Evolutionary conservation across 2,329 filamentous ascomycete species (phyloP), one percentile per base, ranked within the genome.

Genomic region (Peltaster fructicola): DNA sequence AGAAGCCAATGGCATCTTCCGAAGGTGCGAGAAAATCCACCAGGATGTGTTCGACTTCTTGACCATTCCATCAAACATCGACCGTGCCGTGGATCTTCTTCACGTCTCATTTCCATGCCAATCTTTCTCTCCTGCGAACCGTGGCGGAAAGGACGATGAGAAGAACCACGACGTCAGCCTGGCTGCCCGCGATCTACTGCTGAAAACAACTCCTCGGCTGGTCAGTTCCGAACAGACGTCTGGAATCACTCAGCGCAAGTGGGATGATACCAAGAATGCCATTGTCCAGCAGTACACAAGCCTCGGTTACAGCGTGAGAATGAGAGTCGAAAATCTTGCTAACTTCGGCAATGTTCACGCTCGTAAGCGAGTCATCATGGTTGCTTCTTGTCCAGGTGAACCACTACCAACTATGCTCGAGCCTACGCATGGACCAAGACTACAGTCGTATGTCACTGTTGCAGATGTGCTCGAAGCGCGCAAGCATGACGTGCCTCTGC

Each of bases 51-150:
- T 58, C 16, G 46, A 62, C 2, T 70, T 74, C 24, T 52, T 69
- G 14, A 40, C 22, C 2, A 49, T 59, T 6, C 53, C n/a, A n/a
- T 54, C 8, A 14, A 16, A 7, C 6, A 16, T 8, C 7, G 10
- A 2, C 8, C 14, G 9, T 20, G n/a, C 10, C 16, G 64, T 73
- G 0, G 78, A 88, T 36, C 53, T 85, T 2, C 51, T 79, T 0
- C 80, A 90, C 34, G 49, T 82, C 0, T 81, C 74, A 0, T 78
- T 77, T 0, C 79, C 80, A 0, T 90, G 81, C 28, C 77, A 85
- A 36, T 68, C 63, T 2, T 84, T 73, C 44, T 84, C 77, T 0
- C 67, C 69, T 0, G 74, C 72, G 0, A 73, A 90, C 30, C 13
- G 23, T 3, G 36, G 48, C 0, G 63, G 65, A 0, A 53, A 53